Base-by-base conservation (phyloP, 2,329 filamentous ascomycete species). In the Lasiodiplodia citricola region DNA sequence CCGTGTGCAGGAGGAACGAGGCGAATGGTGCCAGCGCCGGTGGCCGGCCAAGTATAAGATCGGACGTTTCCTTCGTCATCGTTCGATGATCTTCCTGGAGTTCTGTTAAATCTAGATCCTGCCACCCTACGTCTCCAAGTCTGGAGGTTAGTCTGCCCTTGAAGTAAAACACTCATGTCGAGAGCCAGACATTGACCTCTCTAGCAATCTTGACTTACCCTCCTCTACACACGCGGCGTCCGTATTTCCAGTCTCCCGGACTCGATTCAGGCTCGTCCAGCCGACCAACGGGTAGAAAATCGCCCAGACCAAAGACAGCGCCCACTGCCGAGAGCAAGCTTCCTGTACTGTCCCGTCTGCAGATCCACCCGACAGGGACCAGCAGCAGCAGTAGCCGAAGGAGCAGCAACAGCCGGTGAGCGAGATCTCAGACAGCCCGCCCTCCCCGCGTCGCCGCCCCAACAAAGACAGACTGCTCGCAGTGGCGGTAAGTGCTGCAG, bases 341-440 rank as follows among this genome's bases (percentile, higher is more conserved):
- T 18, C 31, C 52, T 56, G 63, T 51, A 44, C 18, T 25, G n/a
- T 25, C 63, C 63, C 63, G 52, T 16, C 13, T 55, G 66, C 57
- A 68, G 56, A 68, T 52, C 66, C 57, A 50, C 35, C 66, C 38
- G 47, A 28, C 63, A 56, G 66, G 55, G 47, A 31, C 50, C 44
- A 47, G n/a, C 44, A 47, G 16, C 44, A 47, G 44, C 6, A 21
- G 18, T n/a, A n/a, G 18, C 41, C 14, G 41, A 41, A 58, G 41
- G 16, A 44, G 10, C 41, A 21, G 44, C 37, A 64, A 14, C 57
- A 16, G 57, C 57, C 37, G 28, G 57, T 35, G 35, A 18, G 37
- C 21, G 23, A 68, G 50, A 68, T 68, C 66, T 63, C 28, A 68
- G 57, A 54, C 66, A 68, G 23, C 56, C 66, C 25, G 31, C 31